Evolutionary conservation across 179 eudicot species (phyloP), one percentile per base, ranked within the genome.

Genomic region (Spinacia oleracea): DNA sequence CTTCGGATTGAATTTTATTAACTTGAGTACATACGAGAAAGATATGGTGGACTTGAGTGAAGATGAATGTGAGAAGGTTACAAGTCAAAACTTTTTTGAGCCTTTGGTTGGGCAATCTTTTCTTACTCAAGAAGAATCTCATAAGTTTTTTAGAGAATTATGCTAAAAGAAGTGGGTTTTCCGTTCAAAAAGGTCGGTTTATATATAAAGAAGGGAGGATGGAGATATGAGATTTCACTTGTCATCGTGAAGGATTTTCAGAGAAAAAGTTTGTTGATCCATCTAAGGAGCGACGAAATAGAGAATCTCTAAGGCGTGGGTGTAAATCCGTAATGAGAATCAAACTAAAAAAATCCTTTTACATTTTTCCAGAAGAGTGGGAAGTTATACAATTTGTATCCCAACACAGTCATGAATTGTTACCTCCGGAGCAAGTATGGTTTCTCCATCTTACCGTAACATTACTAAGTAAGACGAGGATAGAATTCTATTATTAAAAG

Each of bases 381-480:
- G 46, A 66, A 32, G 71, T 66, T 34, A 66, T 60, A 4, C 62
- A 32, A 31, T 73, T 73, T 53, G n/a, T 35, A 14, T 53, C 63
- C 16, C 64, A 48, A 9, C 53, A 48, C 53, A 48, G 14, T 9
- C 14, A 48, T 9, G 11, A 48, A 16, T 10, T 48, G 14, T 9
- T 48, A 48, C 11, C 53, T 6, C 68, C 53, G 9, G 14, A 32
- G 0, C 42, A 15, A 38, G 74, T 68, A 7, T 50, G 38, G 0
- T 70, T 77, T 25, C 74, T 77, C 10, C 66, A 9, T 27, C 74
- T 14, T 68, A 77, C 18, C 80, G 56, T 25, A 53, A 55, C 6
- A 77, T 77, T 56, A 68, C 80, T 8, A 56, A 69, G 11, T 43
- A 68, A 38, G 80, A 77, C 27, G 68, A 77, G 38, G 23, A 68